phyloP scores from a whole-genome alignment of 2,329 filamentous ascomycete genomes.

The Aphanoascus verrucosus region DNA sequence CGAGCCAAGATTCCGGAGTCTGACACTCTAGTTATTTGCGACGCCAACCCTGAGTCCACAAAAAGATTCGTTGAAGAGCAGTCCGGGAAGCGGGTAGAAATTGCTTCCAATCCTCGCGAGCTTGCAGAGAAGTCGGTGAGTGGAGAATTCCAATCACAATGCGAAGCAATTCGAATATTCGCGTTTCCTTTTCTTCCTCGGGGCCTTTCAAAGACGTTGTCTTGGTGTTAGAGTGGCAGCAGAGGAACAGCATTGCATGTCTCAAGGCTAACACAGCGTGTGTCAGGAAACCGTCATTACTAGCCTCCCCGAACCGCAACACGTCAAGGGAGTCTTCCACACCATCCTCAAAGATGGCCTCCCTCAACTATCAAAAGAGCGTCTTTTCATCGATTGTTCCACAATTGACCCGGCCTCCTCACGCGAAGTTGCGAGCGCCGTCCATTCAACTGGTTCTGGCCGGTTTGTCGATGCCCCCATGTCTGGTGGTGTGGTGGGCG shows the following conservation, averaged over 20 bases:
- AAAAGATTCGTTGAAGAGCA: conserved; percentile 48
- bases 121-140: conserved; percentile 58
- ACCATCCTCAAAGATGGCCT: conserved; percentile 57
- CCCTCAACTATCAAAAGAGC: conserved; percentile 44
- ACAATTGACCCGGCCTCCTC: conserved; percentile 90
- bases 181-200: background rate
- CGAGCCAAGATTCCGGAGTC: conserved; percentile 52
- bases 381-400: conserved; percentile 89
- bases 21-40: conserved; percentile 55
- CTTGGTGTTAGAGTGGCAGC: conserved; percentile 2
- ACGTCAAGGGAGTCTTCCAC: conserved; percentile 73
- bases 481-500: conserved; percentile 91
- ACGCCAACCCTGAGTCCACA: conserved; percentile 50
- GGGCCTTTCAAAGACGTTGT: conserved; percentile 17
- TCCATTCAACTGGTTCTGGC: conserved; percentile 56
- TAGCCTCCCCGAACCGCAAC: conserved; percentile 76
- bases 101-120: conserved; percentile 49
- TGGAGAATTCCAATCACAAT: conserved; percentile 12
- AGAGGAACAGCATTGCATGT: conserved; percentile 12
- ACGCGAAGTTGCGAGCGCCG: conserved; percentile 59
- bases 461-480: conserved; percentile 90
- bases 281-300: conserved; percentile 73
- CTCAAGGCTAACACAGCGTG: conserved; percentile 3
- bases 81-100: conserved; percentile 41
- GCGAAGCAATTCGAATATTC: background rate